Conservation (phyloP, 495 filamentous ascomycete species). For the Podospora conica region DNA sequence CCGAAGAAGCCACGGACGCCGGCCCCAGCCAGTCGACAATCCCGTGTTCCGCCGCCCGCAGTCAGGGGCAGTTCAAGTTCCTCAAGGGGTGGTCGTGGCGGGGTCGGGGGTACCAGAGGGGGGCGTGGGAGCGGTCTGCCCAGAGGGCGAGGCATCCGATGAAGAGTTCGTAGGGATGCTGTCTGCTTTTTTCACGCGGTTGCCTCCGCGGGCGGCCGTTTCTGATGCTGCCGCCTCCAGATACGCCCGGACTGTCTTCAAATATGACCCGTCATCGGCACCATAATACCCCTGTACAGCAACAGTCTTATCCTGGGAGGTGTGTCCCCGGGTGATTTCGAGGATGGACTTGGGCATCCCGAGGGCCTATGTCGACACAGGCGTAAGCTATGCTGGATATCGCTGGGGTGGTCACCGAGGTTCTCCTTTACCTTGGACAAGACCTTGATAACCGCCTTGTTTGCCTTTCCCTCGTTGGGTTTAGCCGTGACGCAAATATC, state of each 20-base stretch:
- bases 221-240: conserved; percentile 18
- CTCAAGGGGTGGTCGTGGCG: conserved; percentile 31
- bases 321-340: conserved; percentile 56
- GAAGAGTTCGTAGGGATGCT: neutral
- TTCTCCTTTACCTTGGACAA: conserved; percentile 52
- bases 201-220: too few relatives aligned
- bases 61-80: conserved; percentile 33
- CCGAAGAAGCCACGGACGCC: conserved; percentile 61
- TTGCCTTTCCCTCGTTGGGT: conserved; percentile 60
- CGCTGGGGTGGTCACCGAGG: neutral
- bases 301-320: conserved; percentile 55
- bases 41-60: conserved; percentile 33
- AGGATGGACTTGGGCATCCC: conserved; percentile 58
- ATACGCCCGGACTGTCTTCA: conserved; percentile 18
- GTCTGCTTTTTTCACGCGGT: neutral
- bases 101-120: conserved; percentile 24
- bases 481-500: conserved; percentile 58
- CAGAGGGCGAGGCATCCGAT: conserved; percentile 33
- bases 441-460: conserved; percentile 56
- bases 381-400: neutral
- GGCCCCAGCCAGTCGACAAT: conserved; percentile 42
- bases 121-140: conserved; percentile 42
- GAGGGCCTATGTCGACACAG: conserved; percentile 27
- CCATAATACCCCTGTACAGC: conserved; percentile 20
- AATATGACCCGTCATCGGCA: conserved; percentile 22